A percentile compares a stretch with the other conserved stretches of the same genome.
Evolutionary conservation across 2,329 filamentous ascomycete genomes (phyloP).

Genomic region (Monosporascus sp.): DNA sequence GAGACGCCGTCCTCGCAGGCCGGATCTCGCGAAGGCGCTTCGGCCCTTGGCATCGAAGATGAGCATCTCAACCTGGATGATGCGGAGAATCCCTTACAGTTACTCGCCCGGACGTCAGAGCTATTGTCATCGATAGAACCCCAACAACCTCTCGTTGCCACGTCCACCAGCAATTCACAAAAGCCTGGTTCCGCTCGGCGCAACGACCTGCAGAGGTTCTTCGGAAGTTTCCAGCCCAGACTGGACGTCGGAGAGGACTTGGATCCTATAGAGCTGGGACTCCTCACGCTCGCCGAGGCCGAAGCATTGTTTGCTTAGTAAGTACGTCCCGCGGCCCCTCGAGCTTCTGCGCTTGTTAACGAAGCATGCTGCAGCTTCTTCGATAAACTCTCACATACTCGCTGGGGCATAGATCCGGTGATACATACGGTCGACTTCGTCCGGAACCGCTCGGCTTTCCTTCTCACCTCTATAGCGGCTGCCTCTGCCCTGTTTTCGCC

Average conservation of each 20-base stretch:
- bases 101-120: constrained; percentile 68
- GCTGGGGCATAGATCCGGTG: constrained; percentile 66
- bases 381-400: constrained; percentile 63
- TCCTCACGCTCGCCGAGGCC: constrained; percentile 62
- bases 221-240: constrained; percentile 57
- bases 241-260: constrained; percentile 59
- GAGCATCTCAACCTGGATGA: constrained; percentile 52
- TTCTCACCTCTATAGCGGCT: constrained; percentile 66
- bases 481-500: constrained; percentile 64
- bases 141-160: background rate
- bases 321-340: constrained; percentile 19
- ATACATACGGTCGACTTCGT: constrained; percentile 63
- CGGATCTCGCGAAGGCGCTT: constrained; percentile 18
- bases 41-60: constrained; percentile 34
- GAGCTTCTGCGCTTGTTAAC: background rate
- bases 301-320: constrained; percentile 61
- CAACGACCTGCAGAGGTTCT: constrained; percentile 56
- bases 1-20: constrained; percentile 24
- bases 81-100: constrained; percentile 68
- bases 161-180: background rate
- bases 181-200: constrained; percentile 22
- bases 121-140: constrained; percentile 37
- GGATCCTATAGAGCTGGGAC: constrained; percentile 63
- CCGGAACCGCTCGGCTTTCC: constrained; percentile 61
- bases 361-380: constrained; percentile 49